These are phyloP conservation scores for Pistacia integerrima DNA, from an alignment of 345 rosid genomes.

Conservation along the genomic window DNA sequence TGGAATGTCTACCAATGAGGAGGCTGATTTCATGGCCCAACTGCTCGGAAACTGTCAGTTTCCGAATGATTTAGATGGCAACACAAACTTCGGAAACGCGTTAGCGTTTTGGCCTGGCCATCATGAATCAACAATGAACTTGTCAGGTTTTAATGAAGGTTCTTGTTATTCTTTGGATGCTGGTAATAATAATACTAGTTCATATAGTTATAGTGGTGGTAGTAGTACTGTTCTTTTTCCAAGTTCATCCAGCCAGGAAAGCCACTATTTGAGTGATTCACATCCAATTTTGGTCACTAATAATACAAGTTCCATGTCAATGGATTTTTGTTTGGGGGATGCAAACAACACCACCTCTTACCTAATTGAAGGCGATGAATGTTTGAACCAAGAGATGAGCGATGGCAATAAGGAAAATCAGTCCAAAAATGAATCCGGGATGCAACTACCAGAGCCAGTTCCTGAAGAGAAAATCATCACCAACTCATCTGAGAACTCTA, in stretches of 20 bases:
- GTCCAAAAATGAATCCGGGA: conserved; percentile 27
- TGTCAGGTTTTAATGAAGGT: conserved; percentile 21
- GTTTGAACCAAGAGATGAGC: conserved; percentile 34
- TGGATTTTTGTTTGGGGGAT: conserved; percentile 48
- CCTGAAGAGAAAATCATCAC: conserved; percentile 33
- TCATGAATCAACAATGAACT: conserved; percentile 38
- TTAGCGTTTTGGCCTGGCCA: conserved; percentile 39
- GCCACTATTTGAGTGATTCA: conserved; percentile 34
- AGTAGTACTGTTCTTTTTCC: conserved; percentile 27
- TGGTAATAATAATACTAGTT: conserved; percentile 5
- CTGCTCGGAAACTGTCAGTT: conserved; percentile 45
- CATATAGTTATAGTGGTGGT: conserved; percentile 32
- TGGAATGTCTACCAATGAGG: conserved; percentile 59
- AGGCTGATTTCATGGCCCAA: conserved; percentile 73
- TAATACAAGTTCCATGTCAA: conserved; percentile 29
- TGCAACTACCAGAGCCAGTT: conserved; percentile 27
- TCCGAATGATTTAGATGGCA: conserved; percentile 20
- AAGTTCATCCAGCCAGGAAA: conserved; percentile 32
- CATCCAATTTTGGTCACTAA: conserved; percentile 32
- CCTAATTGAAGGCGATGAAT: conserved; percentile 41
- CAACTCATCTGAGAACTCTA: conserved; percentile 35
- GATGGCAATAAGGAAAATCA: conserved; percentile 40
- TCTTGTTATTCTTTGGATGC: conserved; percentile 18
- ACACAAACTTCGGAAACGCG: conserved; percentile 25
- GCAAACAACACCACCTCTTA: conserved; percentile 37